Percentiles rank a stretch among this genome's conserved stretches.
These are phyloP conservation scores for Iberis pinnata DNA, from an alignment of 345 rosid genomes.

Conservation along the genomic window DNA sequence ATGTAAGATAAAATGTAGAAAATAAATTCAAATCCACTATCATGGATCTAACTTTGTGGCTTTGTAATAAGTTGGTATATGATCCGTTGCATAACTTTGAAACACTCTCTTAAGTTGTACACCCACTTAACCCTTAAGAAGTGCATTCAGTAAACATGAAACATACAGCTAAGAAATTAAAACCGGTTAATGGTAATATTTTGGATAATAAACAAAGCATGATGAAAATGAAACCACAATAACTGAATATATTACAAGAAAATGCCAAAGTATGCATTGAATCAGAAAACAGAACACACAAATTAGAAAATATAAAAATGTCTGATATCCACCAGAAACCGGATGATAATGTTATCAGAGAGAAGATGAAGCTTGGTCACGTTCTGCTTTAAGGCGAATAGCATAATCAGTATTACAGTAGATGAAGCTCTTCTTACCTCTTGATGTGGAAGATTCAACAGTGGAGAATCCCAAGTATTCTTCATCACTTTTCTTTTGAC, in stretches of 20 bases:
- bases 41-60: too few species aligned
- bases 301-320: background rate
- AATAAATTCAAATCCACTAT: too few species aligned
- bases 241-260: too few species aligned
- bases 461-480: slow-evolving; percentile 49
- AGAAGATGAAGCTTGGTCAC: slow-evolving; percentile 20
- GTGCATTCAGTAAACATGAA: too few species aligned
- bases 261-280: background rate
- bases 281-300: background rate
- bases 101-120: too few species aligned
- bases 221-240: background rate
- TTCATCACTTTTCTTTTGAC: slow-evolving; percentile 38
- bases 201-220: background rate
- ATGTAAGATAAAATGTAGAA: too few species aligned
- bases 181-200: background rate
- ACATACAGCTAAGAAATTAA: too few species aligned
- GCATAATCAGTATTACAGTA: slow-evolving; percentile 47
- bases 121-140: too few species aligned
- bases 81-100: too few species aligned
- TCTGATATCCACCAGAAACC: background rate
- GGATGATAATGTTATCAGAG: slow-evolving; percentile 4
- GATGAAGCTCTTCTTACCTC: slow-evolving; percentile 42
- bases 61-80: too few species aligned
- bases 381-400: background rate
- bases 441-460: slow-evolving; percentile 31